Evolutionary conservation across 2,329 filamentous ascomycete species (phyloP).

Genomic region (Triangularia setosa): DNA sequence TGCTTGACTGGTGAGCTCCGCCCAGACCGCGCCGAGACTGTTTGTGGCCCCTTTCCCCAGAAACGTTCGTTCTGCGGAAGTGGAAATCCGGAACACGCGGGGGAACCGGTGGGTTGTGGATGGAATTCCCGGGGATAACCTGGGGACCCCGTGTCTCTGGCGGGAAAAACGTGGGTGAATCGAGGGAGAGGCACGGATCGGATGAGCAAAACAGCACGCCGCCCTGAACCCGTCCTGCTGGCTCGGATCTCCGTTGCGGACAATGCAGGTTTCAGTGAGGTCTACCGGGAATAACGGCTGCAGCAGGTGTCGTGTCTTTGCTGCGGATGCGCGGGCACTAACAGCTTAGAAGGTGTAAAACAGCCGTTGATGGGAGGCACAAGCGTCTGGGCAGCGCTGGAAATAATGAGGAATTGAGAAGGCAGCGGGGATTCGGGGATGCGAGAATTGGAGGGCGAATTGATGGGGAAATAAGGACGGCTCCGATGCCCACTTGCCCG

Average conservation of each 20-base stretch:
- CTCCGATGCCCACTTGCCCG: conserved; percentile 7
- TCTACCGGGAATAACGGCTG: conserved; percentile 13
- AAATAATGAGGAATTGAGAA: conserved; percentile 11
- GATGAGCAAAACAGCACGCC: too few species aligned
- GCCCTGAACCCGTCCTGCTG: background rate
- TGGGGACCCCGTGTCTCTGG: background rate
- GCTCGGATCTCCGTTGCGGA: background rate
- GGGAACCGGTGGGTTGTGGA: background rate
- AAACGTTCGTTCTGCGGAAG: conserved; percentile 1
- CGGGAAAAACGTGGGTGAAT: background rate
- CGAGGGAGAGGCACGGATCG: background rate
- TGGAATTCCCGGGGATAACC: conserved; percentile 4
- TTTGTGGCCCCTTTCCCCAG: conserved; percentile 1
- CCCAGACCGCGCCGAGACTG: background rate
- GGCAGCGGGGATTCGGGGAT: conserved; percentile 8
- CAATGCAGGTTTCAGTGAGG: background rate
- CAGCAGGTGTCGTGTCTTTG: background rate
- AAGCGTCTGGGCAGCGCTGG: conserved; percentile 22
- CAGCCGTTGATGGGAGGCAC: conserved; percentile 9
- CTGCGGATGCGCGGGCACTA: background rate
- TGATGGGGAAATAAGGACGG: conserved; percentile 16
- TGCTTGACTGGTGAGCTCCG: background rate
- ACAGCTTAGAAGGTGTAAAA: background rate
- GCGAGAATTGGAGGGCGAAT: conserved; percentile 1
- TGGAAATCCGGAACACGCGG: conserved; percentile 1